These are phyloP conservation scores for Fusarium sp. DNA, from an alignment of 2,329 filamentous ascomycete species.

Conservation along the genomic window DNA sequence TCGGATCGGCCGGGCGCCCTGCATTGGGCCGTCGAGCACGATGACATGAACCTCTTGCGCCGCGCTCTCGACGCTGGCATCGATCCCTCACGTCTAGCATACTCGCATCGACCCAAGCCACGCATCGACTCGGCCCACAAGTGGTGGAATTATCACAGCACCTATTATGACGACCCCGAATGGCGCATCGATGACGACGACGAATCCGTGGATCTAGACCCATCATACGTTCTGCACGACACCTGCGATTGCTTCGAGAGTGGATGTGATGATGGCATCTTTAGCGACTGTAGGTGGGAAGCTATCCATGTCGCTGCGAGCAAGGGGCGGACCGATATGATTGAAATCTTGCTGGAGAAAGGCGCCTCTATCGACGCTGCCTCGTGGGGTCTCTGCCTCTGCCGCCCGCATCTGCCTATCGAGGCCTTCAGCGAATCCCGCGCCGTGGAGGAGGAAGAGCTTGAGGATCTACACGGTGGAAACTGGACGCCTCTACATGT, in stretches of 20 bases:
- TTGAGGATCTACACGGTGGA: conserved; percentile 48
- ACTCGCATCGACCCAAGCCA: conserved; percentile 47
- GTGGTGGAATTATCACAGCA: conserved; percentile 50
- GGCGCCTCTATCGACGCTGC: conserved; percentile 45
- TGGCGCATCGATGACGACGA: conserved; percentile 47
- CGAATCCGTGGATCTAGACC: conserved; percentile 47
- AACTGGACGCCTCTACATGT: conserved; percentile 50
- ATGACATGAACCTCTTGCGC: conserved; percentile 38
- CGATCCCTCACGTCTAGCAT: conserved; percentile 43
- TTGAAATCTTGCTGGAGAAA: conserved; percentile 44
- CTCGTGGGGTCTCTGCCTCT: conserved; percentile 48
- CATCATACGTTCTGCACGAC: conserved; percentile 45
- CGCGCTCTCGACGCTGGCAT: conserved; percentile 47
- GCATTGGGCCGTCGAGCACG: conserved; percentile 48
- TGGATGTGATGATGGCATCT: conserved; percentile 49
- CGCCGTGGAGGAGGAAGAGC: conserved; percentile 47
- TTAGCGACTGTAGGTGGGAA: conserved; percentile 49
- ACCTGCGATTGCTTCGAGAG: conserved; percentile 47
- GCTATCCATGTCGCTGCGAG: conserved; percentile 49
- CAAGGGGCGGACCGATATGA: conserved; percentile 49
- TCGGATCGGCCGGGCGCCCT: conserved; percentile 48
- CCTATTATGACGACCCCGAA: conserved; percentile 46
- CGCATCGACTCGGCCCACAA: conserved; percentile 43
- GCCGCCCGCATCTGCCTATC: conserved; percentile 48
- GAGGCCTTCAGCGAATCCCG: conserved; percentile 46